phyloP scores from a whole-genome alignment of 2,329 filamentous ascomycete species.

The Nothophaeocryptopus gaeumannii region DNA sequence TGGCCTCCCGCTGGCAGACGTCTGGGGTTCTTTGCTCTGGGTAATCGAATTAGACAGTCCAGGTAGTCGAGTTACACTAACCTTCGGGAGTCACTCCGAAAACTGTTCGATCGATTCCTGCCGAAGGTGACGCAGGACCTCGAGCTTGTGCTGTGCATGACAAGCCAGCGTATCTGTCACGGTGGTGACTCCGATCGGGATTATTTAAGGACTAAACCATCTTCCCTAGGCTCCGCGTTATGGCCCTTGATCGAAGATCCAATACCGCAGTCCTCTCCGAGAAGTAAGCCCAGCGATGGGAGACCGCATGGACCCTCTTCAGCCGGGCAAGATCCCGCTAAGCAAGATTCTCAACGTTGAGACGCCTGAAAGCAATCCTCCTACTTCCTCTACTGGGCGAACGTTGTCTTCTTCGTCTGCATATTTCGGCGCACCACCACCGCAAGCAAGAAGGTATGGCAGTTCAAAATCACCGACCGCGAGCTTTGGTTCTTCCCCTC shows the following conservation, averaged over 20 bases:
- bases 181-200: too few species aligned
- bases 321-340: slow-evolving; percentile 13
- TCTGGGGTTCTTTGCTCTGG: too few species aligned
- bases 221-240: background rate
- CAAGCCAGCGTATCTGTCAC: too few species aligned
- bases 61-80: background rate
- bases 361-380: background rate
- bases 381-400: too few species aligned
- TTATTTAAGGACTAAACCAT: background rate
- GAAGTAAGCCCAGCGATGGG: background rate
- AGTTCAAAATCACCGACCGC: background rate
- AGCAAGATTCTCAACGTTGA: slow-evolving; percentile 11
- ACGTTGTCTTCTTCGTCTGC: too few species aligned
- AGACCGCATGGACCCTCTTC: background rate
- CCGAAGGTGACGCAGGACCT: background rate
- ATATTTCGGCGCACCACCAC: background rate
- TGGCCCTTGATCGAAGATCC: background rate
- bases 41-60: too few species aligned
- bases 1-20: too few species aligned
- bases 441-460: slow-evolving; percentile 7
- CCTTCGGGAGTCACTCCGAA: background rate
- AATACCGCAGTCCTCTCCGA: background rate
- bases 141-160: too few species aligned
- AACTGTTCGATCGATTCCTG: background rate
- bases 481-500: background rate